Conservation (phyloP, 306 rosid species). For the Delonix regia region DNA sequence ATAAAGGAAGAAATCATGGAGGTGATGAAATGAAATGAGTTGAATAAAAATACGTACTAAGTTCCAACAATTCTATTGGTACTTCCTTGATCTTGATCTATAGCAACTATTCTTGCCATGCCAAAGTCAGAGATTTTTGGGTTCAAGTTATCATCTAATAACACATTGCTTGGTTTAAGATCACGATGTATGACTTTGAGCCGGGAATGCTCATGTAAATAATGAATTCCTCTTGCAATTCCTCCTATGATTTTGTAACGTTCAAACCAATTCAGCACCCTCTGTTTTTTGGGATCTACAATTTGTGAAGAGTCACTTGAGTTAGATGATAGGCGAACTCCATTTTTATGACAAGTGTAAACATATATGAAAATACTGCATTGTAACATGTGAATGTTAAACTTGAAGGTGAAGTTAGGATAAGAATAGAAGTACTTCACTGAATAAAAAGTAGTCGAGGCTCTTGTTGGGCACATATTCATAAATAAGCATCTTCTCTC, state of each 20-base stretch:
- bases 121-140: conserved; percentile 73
- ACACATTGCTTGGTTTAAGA: conserved; percentile 62
- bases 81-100: conserved; percentile 44
- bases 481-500: conserved; percentile 60
- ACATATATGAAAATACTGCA: not conserved
- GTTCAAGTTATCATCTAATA: conserved; percentile 54
- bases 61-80: conserved; percentile 60
- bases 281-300: conserved; percentile 36
- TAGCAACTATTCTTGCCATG: conserved; percentile 50
- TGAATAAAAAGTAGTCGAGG: conserved; percentile 53
- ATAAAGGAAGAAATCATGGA: not conserved
- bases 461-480: conserved; percentile 65
- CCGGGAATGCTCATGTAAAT: conserved; percentile 59
- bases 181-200: conserved; percentile 63
- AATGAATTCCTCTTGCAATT: conserved; percentile 52
- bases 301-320: not conserved
- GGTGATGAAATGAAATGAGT: not conserved
- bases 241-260: conserved; percentile 55
- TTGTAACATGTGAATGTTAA: not conserved
- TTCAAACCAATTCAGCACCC: conserved; percentile 41
- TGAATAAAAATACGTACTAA: conserved; percentile 46
- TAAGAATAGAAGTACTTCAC: conserved; percentile 28
- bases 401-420: not conserved
- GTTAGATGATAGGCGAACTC: not conserved
- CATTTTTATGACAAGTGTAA: not conserved